Percentiles rank a stretch among this genome's conserved stretches.
Evolutionary conservation across 345 rosid genomes (phyloP).

Genomic region (Arabis hirsuta): DNA sequence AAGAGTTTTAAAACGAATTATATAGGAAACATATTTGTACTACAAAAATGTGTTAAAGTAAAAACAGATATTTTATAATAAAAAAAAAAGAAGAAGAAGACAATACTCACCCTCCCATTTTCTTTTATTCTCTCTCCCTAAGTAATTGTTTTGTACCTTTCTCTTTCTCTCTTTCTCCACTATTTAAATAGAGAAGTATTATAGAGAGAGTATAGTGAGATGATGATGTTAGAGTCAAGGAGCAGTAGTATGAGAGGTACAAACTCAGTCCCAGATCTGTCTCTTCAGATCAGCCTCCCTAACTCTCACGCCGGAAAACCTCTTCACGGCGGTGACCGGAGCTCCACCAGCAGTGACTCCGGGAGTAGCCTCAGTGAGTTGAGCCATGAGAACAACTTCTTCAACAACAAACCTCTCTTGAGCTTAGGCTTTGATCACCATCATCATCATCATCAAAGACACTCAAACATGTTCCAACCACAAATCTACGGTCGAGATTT

Average conservation of each 20-base stretch:
- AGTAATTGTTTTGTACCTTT: conserved; percentile 5
- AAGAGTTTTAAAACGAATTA: background rate
- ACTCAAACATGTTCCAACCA: conserved; percentile 58
- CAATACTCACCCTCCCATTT: background rate
- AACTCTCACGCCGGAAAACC: conserved; percentile 44
- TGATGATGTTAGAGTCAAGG: conserved; percentile 47
- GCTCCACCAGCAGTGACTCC: conserved; percentile 72
- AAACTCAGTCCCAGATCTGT: conserved; percentile 72
- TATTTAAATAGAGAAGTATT: conserved; percentile 30
- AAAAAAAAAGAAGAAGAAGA: background rate
- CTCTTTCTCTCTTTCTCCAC: conserved; percentile 29
- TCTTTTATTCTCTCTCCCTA: background rate
- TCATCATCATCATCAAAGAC: conserved; percentile 45
- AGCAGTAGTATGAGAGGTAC: conserved; percentile 49
- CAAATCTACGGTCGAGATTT: conserved; percentile 76
- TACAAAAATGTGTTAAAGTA: conserved; percentile 12
- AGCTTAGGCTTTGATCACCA: conserved; percentile 68
- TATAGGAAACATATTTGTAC: background rate
- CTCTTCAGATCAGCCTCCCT: conserved; percentile 89
- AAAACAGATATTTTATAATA: background rate
- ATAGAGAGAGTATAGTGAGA: conserved; percentile 29
- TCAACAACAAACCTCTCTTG: conserved; percentile 56
- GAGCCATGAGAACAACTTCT: conserved; percentile 67
- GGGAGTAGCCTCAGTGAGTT: conserved; percentile 75
- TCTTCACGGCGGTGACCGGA: conserved; percentile 54